A percentile compares a stretch with the other conserved stretches of the same genome.
phyloP scores from a whole-genome alignment of 108 stramenopile genomes.

The Cyclotella choctawhatcheeana region DNA sequence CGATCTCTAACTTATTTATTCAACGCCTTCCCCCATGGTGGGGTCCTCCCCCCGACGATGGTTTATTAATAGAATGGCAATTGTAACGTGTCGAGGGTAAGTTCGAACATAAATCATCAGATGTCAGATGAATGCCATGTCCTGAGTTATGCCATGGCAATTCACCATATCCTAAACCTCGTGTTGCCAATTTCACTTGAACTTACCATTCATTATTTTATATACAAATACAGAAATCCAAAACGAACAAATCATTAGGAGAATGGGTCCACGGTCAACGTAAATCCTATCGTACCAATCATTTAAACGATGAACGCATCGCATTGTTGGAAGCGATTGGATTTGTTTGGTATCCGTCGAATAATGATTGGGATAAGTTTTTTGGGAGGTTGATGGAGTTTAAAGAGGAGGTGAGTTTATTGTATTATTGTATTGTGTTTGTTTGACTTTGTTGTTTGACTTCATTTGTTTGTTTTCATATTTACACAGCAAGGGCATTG shows the following conservation, averaged over 20 bases:
- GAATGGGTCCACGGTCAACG: neutral
- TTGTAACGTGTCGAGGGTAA: too few relatives aligned
- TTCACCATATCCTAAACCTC: too few relatives aligned
- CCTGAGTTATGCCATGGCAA: too few relatives aligned
- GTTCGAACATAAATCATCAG: too few relatives aligned
- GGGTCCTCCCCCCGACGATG: too few relatives aligned
- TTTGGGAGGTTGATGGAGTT: neutral
- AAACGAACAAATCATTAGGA: neutral
- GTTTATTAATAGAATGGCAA: too few relatives aligned
- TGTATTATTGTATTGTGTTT: neutral
- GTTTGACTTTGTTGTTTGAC: neutral
- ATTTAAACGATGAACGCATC: neutral
- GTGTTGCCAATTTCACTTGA: too few relatives aligned
- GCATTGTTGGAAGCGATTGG: neutral
- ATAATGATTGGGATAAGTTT: neutral
- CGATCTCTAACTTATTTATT: too few relatives aligned
- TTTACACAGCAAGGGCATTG: slow-evolving; percentile 2
- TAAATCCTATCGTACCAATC: neutral
- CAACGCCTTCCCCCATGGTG: too few relatives aligned
- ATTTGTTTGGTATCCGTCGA: neutral
- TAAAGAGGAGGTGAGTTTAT: neutral
- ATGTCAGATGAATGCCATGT: too few relatives aligned
- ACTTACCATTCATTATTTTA: too few relatives aligned
- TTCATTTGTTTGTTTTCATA: neutral
- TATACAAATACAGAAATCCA: too few relatives aligned